These are phyloP conservation scores for Solanum hybrid DNA, from an alignment of 305 asterid genomes.

Conservation along the genomic window DNA sequence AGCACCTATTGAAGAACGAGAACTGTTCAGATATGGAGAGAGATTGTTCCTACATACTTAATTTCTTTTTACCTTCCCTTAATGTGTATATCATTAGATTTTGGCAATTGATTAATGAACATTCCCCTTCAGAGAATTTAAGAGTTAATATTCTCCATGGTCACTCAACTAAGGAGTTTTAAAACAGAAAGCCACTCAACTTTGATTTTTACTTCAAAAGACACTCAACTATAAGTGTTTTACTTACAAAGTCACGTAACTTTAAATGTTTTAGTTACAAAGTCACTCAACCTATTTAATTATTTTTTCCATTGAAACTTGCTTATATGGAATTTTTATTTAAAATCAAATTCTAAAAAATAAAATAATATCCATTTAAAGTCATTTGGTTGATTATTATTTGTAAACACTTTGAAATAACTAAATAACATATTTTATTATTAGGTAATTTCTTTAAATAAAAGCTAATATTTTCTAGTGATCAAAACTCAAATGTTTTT, in stretches of 20 bases:
- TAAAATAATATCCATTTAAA: no score
- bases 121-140: neutral
- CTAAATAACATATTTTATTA: neutral
- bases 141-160: neutral
- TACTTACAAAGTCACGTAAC: neutral
- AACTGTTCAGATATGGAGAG: neutral
- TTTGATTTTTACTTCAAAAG: neutral
- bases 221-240: neutral
- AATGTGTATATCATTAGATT: neutral
- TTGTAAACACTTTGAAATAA: neutral
- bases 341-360: neutral
- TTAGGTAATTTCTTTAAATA: neutral
- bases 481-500: neutral
- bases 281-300: neutral
- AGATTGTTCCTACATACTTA: neutral
- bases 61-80: neutral
- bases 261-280: neutral
- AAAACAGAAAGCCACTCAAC: neutral
- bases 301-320: neutral
- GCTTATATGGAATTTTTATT: neutral
- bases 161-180: neutral
- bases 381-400: neutral
- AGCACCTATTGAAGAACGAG: neutral
- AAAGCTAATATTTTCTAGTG: no score
- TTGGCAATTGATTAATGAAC: neutral